Conservation (phyloP, 2,329 filamentous ascomycete genomes). For the Pseudogymnoascus sp. region DNA sequence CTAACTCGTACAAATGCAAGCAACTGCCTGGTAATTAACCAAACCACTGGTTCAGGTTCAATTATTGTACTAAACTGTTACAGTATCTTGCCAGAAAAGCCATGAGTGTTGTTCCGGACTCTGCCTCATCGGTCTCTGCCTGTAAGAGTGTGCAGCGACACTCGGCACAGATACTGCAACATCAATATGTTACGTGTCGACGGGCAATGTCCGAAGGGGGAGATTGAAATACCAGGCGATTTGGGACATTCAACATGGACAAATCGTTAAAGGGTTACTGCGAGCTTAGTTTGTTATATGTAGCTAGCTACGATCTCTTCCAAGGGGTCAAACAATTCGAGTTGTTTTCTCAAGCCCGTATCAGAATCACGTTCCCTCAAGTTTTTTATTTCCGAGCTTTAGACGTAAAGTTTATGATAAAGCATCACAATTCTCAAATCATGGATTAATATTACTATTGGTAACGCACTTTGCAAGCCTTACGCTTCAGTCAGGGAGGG, state of each 20-base stretch:
- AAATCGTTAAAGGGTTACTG: not conserved
- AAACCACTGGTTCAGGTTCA: not conserved
- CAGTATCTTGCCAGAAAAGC: not conserved
- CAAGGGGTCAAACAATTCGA: not conserved
- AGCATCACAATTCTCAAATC: not conserved
- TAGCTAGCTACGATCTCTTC: not conserved
- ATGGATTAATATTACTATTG: too few species aligned
- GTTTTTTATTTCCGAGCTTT: not conserved
- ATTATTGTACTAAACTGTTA: not conserved
- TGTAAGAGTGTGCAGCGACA: not conserved
- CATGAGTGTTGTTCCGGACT: not conserved
- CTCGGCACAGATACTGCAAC: not conserved
- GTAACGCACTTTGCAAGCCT: too few species aligned
- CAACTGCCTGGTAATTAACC: not conserved
- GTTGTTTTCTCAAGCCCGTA: not conserved
- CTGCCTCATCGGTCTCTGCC: not conserved
- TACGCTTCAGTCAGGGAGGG: too few species aligned
- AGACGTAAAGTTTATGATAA: not conserved
- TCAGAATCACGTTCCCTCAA: not conserved
- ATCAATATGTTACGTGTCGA: not conserved
- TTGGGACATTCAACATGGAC: not conserved
- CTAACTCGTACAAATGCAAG: not conserved
- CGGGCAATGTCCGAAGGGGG: not conserved
- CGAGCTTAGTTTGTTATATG: not conserved
- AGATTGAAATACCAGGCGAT: not conserved